These are phyloP conservation scores for Allium sativum DNA, from an alignment of 106 monocot species.

Conservation along the genomic window DNA sequence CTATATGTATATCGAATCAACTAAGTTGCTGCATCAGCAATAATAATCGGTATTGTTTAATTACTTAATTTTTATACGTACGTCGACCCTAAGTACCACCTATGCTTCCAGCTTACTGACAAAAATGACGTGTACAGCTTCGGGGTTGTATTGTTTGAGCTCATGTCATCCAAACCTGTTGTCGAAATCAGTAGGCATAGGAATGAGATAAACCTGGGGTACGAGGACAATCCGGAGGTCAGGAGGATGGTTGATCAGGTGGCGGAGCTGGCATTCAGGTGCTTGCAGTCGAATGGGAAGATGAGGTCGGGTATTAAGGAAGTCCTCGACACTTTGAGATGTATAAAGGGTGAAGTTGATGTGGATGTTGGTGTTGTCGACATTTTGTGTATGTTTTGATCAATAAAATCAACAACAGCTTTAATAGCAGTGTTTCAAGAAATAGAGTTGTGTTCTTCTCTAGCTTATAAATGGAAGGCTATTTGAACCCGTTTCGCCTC, in stretches of 20 bases:
- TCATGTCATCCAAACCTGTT: constrained; percentile 20
- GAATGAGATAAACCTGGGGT: constrained; percentile 12
- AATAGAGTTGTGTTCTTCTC: no score
- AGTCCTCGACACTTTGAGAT: constrained; percentile 10
- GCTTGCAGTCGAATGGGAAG: constrained; percentile 16
- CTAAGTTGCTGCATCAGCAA: no score
- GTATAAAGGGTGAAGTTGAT: constrained; percentile 1
- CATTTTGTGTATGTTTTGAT: no score
- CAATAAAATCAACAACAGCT: no score
- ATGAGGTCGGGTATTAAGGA: constrained; percentile 15
- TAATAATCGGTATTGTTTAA: no score
- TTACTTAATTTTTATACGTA: no score
- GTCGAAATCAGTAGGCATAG: constrained; percentile 8
- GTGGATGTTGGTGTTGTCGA: no score
- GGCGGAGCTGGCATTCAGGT: constrained; percentile 14
- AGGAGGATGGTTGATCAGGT: constrained; percentile 10
- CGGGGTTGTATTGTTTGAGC: constrained; percentile 19
- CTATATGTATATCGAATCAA: no score
- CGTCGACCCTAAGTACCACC: constrained; percentile 17
- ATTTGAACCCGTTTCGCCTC: no score
- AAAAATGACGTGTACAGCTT: constrained; percentile 24
- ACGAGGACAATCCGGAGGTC: not conserved
- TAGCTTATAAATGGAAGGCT: no score
- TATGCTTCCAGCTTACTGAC: constrained; percentile 18
- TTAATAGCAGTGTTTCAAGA: no score